A percentile compares a stretch with the other conserved stretches of the same genome.
Evolutionary conservation across 805 yeast species (phyloP).

Genomic region (Hanseniaspora valbyensis): DNA sequence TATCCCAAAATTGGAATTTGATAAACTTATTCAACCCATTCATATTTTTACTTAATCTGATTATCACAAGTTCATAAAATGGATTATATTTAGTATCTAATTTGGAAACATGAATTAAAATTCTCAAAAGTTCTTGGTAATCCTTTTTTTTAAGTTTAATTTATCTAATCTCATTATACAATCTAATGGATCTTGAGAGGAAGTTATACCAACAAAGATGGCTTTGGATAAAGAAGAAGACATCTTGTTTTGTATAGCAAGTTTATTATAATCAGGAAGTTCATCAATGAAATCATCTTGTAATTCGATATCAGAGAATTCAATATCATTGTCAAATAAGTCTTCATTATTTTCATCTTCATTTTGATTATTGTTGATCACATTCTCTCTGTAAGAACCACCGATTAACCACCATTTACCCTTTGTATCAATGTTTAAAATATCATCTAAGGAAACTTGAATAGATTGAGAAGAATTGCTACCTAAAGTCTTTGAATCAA

Average conservation of each 20-base stretch:
- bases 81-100: slow-evolving; percentile 78
- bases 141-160: slow-evolving; percentile 66
- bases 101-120: slow-evolving; percentile 73
- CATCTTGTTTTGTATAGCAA: slow-evolving; percentile 82
- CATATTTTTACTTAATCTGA: slow-evolving; percentile 43
- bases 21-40: slow-evolving; percentile 45
- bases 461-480: slow-evolving; percentile 48
- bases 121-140: slow-evolving; percentile 75
- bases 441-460: slow-evolving; percentile 74
- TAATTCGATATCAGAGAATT: slow-evolving; percentile 31
- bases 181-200: slow-evolving; percentile 84
- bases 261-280: slow-evolving; percentile 76
- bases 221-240: slow-evolving; percentile 93
- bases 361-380: slow-evolving; percentile 18
- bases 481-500: slow-evolving; percentile 22
- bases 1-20: slow-evolving; percentile 85
- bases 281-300: slow-evolving; percentile 53
- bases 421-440: slow-evolving; percentile 57
- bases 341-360: slow-evolving; percentile 19
- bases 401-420: slow-evolving; percentile 99
- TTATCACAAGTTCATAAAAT: slow-evolving; percentile 44
- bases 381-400: slow-evolving; percentile 83
- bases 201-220: slow-evolving; percentile 86
- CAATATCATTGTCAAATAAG: slow-evolving; percentile 21
- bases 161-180: slow-evolving; percentile 76